A percentile compares a stretch with the other conserved stretches of the same genome.
These are phyloP conservation scores for Boletus coccyginus DNA, from an alignment of 768 basidiomycete genomes.

Conservation along the genomic window DNA sequence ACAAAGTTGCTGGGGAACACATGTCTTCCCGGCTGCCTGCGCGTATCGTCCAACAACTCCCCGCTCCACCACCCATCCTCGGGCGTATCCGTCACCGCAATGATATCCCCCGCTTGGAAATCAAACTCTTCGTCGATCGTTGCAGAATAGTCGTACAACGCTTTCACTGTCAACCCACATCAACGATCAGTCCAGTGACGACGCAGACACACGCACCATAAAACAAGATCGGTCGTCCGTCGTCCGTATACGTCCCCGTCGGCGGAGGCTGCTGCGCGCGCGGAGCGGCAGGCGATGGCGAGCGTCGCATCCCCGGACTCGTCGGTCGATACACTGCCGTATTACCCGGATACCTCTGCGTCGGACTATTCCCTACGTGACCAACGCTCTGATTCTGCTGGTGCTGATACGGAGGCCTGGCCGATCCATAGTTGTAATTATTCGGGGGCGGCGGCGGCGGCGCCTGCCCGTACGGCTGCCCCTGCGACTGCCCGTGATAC, in stretches of 20 bases:
- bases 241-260: conserved; percentile 79
- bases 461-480: conserved; percentile 17
- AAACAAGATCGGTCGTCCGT: conserved; percentile 80
- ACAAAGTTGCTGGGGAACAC: conserved; percentile 92
- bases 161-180: conserved; percentile 58
- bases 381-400: conserved; percentile 14
- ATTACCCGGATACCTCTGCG: conserved; percentile 25
- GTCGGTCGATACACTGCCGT: conserved; percentile 38
- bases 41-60: conserved; percentile 71
- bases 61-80: conserved; percentile 99
- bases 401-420: conserved; percentile 5
- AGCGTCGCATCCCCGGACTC: conserved; percentile 42
- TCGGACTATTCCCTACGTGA: conserved; percentile 35
- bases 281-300: conserved; percentile 49
- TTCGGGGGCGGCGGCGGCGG: conserved; percentile 6
- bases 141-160: conserved; percentile 82
- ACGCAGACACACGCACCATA: conserved; percentile 64
- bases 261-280: conserved; percentile 42
- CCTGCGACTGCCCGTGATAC: conserved; percentile 15
- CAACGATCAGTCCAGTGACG: too few species aligned
- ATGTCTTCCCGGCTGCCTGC: conserved; percentile 68
- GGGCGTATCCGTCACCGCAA: conserved; percentile 90
- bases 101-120: conserved; percentile 93
- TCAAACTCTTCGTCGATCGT: conserved; percentile 93
- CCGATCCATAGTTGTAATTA: conserved; percentile 9